These are phyloP conservation scores for Solanum sejunctum DNA, from an alignment of 257 asterid species.

Conservation along the genomic window DNA sequence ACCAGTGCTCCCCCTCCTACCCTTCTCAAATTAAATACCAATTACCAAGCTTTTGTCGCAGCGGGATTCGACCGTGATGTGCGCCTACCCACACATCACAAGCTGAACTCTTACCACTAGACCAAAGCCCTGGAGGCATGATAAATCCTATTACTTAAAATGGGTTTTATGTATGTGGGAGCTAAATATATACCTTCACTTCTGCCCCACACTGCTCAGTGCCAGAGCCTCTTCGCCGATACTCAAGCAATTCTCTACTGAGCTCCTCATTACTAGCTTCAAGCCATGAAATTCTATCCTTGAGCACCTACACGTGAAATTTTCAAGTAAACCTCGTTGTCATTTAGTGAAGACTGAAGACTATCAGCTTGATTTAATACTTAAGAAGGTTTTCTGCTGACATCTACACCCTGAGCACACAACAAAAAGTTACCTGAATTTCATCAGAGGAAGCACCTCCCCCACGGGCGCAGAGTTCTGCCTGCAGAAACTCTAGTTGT, in stretches of 20 bases:
- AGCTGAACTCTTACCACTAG: background rate
- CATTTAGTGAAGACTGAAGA: background rate
- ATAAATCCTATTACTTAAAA: background rate
- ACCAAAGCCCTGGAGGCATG: background rate
- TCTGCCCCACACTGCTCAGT: conserved; percentile 45
- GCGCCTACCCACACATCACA: background rate
- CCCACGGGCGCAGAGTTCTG: conserved; percentile 94
- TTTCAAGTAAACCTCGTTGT: conserved; percentile 1
- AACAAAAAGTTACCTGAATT: conserved; percentile 49
- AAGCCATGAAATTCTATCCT: conserved; percentile 81
- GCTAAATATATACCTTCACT: conserved; percentile 34
- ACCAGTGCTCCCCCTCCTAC: background rate
- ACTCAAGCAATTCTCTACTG: conserved; percentile 66
- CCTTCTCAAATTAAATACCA: background rate
- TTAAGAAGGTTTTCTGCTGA: background rate
- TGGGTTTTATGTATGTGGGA: background rate
- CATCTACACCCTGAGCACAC: background rate
- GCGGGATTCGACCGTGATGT: background rate
- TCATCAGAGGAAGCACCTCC: conserved; percentile 84
- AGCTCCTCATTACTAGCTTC: conserved; percentile 89
- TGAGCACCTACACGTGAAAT: conserved; percentile 53
- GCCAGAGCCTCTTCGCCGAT: conserved; percentile 42
- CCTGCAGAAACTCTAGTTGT: conserved; percentile 85
- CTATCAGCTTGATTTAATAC: background rate
- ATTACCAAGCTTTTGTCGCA: background rate